Base-by-base conservation (phyloP, 169 alveolate genomes). In the Perkinsus olseni region DNA sequence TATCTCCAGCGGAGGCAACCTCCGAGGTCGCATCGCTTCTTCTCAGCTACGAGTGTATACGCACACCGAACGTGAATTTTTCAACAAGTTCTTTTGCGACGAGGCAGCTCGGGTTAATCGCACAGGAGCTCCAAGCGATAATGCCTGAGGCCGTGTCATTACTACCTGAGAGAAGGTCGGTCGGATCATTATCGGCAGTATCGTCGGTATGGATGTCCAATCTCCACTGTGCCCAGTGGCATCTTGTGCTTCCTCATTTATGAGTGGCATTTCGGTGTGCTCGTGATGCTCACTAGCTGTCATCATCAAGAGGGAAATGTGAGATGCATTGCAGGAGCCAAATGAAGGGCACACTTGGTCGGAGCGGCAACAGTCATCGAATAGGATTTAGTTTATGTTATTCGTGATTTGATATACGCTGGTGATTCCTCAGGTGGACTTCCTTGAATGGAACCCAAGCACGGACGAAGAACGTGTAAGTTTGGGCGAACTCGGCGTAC, bases 101-200 rank as follows among this genome's bases (percentile, higher is more conserved):
- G 38, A 91, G 74, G 36, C 92, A 91, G 37, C 92, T 91, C 11
- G 92, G 92, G 28, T 24, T 91, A 24, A 24, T 91, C 0, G 92
- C 92, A 38, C 92, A 91, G 24, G 92, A 91, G 37, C 17, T 91
- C 13, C 92, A 48, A 10, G 38, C 38, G 39, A 24, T 91, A 13
- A 91, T 91, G 62, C 92, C 92, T 6, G 92, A 91, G 37, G 92
- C 92, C 20, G 92, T 91, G 0, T 39, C 92, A 38, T 24, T 91
- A 24, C 38, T 91, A 10, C 92, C 92, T 0, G 92, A 91, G 24
- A 8, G 92, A 28, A 8, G 92, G 74, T 91, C 38, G 62, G 62
- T 17, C 17, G 24, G 24, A 45, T 10, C 6, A 17, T n/a, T n/a
- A n/a, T n/a, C n/a, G n/a, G n/a, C n/a, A n/a, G n/a, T n/a, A n/a